Evolutionary conservation across 2,329 filamentous ascomycete genomes (phyloP), one percentile per base, ranked within the genome.

Genomic region (Rutstroemia sp.): DNA sequence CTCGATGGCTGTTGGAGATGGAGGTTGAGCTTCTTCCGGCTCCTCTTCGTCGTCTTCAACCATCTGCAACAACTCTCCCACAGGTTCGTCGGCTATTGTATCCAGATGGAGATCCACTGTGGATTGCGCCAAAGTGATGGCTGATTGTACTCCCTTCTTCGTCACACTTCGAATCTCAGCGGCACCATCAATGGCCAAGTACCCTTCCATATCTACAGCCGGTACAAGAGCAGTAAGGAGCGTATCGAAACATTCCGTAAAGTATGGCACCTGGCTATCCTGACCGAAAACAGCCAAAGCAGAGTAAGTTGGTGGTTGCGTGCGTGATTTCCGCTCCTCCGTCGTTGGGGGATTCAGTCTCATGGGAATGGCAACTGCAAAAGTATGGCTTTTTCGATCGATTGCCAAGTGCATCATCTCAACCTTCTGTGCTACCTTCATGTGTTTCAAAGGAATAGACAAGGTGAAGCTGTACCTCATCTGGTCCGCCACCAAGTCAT

Each of bases 401-500:
- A 88, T 79, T n/a, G 89, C 86, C 9, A 96, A 76, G 56, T 87
- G 85, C 54, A 81, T 74, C 61, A 85, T 72, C 48, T 79, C 70
- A 58, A 72, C 69, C 50, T 73, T 72, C 44, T 73, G 70, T 41
- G 59, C 58, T 49, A 63, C 59, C 52, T 65, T 58, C 59, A 70
- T 38, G 59, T 66, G 70, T 69, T 57, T 71, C 48, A 56, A 66
- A 19, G 69, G 68, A n/a, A 75, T 70, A 41, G 72, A 76, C 14
- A 91, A 73, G 25, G 79, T 74, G 51, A 87, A 76, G 49, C 82
- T 82, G 66, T 87, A 90, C 38, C 82, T 79, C 48, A 92, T 77
- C 63, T 86, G 80, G 65, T 95, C 88, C 51, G 84, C 78, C 7
- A 97, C 88, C 10, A 95, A 79, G 70, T 99, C 88, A 77, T 90